Base-by-base conservation (phyloP, 805 yeast species). In the Candida montana region DNA sequence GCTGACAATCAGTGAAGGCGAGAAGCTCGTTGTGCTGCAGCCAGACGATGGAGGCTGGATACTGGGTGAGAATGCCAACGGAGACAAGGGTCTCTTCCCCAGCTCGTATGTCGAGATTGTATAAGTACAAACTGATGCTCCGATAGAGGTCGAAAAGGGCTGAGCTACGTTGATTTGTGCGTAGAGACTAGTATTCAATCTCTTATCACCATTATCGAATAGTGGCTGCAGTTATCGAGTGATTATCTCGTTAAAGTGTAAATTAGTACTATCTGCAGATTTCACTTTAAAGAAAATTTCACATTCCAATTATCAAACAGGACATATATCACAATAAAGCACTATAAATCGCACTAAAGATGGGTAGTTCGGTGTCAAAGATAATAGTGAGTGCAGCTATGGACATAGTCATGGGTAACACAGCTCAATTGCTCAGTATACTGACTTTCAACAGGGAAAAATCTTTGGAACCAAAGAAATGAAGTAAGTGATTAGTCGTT, bases 11-110 rank as follows among this genome's bases (percentile, higher is more conserved):
- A 53, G 50, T 7, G 81, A 74, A 0, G 96, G 96, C 2, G 97
- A 91, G 47, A 70, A 69, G 41, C 75, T 93, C 16, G 71, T 74
- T 10, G 72, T 93, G 11, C 54, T 84, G 1, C 80, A 74, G 23
- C 86, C 79, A 38, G 84, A 82, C 39, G 85, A 83, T 50, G 90
- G 88, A 9, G 99, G 99, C 0, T 93, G 99, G 99, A 90, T 97
- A 2, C 84, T 81, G 51, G 98, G 97, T 11, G 91, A 85, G 57
- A 45, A 47, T 7, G 45, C 83, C 7, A 68, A 77, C 48, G 93
- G 91, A 0, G 49, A 47, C 7, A 67, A 64, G 16, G 95, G 95
- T 1, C 58, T 83, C 41, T 81, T 86, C 61, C 98, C 98, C 6
- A 80, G 93, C 0, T 69, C 83, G 46, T 90, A 90, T 59, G 58